Evolutionary conservation across 2,329 filamentous ascomycete genomes (phyloP).

Genomic region (Rhinocladiella similis): DNA sequence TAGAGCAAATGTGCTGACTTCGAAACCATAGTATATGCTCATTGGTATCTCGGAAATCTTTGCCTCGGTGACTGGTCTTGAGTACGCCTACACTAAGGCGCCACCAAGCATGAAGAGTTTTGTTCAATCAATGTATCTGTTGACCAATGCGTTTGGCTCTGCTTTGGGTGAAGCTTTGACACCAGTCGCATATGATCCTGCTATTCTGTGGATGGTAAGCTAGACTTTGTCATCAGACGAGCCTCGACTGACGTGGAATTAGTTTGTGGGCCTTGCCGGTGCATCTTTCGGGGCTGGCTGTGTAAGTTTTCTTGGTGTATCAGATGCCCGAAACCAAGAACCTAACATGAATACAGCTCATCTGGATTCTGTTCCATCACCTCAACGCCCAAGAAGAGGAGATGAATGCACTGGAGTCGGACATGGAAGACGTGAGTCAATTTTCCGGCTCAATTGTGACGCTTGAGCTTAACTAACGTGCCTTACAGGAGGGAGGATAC

Average conservation of each 20-base stretch:
- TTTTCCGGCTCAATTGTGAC: too few species aligned
- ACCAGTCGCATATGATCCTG: constrained; percentile 52
- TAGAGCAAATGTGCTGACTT: background rate
- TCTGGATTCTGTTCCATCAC: constrained; percentile 53
- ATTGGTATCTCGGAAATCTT: constrained; percentile 57
- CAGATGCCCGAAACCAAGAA: background rate
- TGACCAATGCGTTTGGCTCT: constrained; percentile 59
- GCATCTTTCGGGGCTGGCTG: constrained; percentile 51
- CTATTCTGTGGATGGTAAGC: constrained; percentile 60
- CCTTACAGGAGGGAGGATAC: background rate
- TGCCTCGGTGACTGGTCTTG: constrained; percentile 66
- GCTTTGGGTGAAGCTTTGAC: constrained; percentile 49
- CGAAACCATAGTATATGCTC: constrained; percentile 36
- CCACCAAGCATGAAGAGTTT: constrained; percentile 67
- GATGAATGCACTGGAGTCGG: constrained; percentile 40
- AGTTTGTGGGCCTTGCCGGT: constrained; percentile 57
- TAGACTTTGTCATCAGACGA: background rate
- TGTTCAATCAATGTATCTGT: constrained; percentile 57
- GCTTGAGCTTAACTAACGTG: too few species aligned
- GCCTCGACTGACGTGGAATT: background rate
- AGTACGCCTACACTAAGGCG: constrained; percentile 73
- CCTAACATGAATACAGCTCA: constrained; percentile 35
- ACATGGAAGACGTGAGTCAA: background rate
- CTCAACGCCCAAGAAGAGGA: constrained; percentile 51
- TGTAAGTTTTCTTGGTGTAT: background rate